Percentiles rank a stretch among this genome's conserved stretches.
Evolutionary conservation across 73 alveolate species (phyloP).

Genomic region (Paramecium primaurelia): DNA sequence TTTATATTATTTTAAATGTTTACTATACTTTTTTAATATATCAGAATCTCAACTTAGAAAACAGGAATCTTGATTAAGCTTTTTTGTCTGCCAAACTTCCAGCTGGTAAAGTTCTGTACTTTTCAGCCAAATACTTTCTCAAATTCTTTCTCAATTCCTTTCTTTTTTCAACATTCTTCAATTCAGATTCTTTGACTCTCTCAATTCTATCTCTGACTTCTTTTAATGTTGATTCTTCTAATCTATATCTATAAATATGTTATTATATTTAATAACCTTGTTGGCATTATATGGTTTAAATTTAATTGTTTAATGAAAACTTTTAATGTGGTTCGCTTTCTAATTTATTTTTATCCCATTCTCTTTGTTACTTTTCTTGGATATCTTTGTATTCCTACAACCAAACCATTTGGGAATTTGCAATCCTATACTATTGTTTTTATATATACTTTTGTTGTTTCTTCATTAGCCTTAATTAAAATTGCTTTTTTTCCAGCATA

Average conservation of each 20-base stretch:
- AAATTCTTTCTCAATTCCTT: conserved; percentile 47
- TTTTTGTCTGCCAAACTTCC: conserved; percentile 35
- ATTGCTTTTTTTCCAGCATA: conserved; percentile 92
- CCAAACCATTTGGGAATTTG: conserved; percentile 83
- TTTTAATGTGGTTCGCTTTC: conserved; percentile 79
- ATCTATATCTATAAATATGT: neutral
- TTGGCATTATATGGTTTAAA: conserved; percentile 86
- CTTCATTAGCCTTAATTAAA: conserved; percentile 79
- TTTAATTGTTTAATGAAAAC: conserved; percentile 81
- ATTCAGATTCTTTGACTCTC: conserved; percentile 30
- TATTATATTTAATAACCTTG: conserved; percentile 62
- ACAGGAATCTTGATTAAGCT: conserved; percentile 55
- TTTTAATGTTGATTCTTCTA: conserved; percentile 34
- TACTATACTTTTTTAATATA: neutral
- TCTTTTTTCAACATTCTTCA: conserved; percentile 27
- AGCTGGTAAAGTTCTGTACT: conserved; percentile 53
- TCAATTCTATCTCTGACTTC: conserved; percentile 56
- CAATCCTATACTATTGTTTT: conserved; percentile 65
- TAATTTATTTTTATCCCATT: conserved; percentile 83
- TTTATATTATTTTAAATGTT: neutral
- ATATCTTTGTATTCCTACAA: conserved; percentile 82
- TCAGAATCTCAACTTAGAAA: conserved; percentile 62
- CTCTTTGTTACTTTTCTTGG: conserved; percentile 80
- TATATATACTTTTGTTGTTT: conserved; percentile 73
- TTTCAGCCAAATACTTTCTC: conserved; percentile 44